Evolutionary conservation across 202 grass and related monocot species (phyloP).

Genomic region (Eragrostis tef): DNA sequence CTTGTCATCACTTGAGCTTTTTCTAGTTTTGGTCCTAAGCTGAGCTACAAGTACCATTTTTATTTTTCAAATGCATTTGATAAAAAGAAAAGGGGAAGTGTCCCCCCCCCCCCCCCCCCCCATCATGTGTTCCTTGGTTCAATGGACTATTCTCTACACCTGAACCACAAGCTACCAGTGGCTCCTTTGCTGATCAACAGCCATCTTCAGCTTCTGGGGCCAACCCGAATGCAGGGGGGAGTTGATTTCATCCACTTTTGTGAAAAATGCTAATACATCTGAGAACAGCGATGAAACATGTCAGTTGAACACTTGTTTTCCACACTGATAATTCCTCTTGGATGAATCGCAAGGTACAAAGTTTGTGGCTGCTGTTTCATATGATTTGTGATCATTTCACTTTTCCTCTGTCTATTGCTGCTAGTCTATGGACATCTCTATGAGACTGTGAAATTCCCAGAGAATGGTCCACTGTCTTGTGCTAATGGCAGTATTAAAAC

Average conservation of each 20-base stretch:
- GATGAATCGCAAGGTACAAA: conserved; percentile 48
- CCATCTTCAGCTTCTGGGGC: conserved; percentile 45
- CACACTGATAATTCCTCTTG: conserved; percentile 36
- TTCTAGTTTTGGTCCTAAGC: not conserved
- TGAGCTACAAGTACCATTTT: not conserved
- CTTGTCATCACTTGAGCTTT: not conserved
- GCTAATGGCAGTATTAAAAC: conserved; percentile 14
- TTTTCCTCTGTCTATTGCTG: conserved; percentile 25
- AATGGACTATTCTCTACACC: conserved; percentile 57
- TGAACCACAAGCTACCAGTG: conserved; percentile 44
- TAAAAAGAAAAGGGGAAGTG: not conserved
- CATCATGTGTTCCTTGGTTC: conserved; percentile 72
- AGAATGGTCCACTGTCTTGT: conserved; percentile 1
- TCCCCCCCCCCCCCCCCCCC: too few relatives aligned
- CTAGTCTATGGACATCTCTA: conserved; percentile 6
- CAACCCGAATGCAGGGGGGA: conserved; percentile 44
- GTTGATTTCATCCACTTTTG: conserved; percentile 46
- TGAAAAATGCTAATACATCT: conserved; percentile 52
- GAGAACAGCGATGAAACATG: conserved; percentile 38
- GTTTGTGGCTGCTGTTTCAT: conserved; percentile 41
- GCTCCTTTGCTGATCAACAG: conserved; percentile 43
- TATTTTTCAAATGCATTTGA: not conserved
- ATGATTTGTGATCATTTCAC: conserved; percentile 30
- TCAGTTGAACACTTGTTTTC: conserved; percentile 44
- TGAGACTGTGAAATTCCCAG: not conserved